A percentile compares a stretch with the other conserved stretches of the same genome.
These are phyloP conservation scores for Mycena metata DNA, from an alignment of 768 basidiomycete genomes.

Conservation along the genomic window DNA sequence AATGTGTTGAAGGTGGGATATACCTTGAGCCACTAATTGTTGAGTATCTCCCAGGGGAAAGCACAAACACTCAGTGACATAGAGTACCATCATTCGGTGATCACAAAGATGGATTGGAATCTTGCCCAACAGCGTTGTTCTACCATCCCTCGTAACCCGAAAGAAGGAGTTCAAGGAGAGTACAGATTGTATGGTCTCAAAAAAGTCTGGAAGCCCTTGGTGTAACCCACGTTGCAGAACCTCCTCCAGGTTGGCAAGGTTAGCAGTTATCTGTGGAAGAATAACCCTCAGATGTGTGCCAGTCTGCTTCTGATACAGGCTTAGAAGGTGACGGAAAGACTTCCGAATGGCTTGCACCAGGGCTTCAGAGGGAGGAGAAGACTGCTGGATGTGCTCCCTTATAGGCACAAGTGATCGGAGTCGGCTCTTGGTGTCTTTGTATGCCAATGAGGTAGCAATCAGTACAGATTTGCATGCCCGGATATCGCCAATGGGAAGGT, in stretches of 20 bases:
- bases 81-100: background rate
- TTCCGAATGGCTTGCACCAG: background rate
- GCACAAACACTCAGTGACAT: too few species aligned
- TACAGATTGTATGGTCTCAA: too few species aligned
- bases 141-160: too few species aligned
- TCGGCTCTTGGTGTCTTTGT: background rate
- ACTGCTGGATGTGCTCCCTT: background rate
- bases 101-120: background rate
- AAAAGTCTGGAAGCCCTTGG: too few species aligned
- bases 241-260: background rate
- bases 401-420: background rate
- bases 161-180: background rate
- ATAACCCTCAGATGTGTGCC: background rate
- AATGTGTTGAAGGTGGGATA: too few species aligned
- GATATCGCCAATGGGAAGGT: too few species aligned
- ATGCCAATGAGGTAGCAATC: background rate
- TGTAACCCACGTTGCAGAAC: background rate
- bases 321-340: background rate
- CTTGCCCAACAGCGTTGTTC: too few species aligned
- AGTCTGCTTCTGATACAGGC: background rate
- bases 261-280: background rate
- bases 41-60: too few species aligned
- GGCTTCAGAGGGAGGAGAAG: background rate
- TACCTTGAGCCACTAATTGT: too few species aligned
- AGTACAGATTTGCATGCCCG: too few species aligned